Base-by-base conservation (phyloP, 2,329 filamentous ascomycete genomes). In the Camptophora hylomeconis region DNA sequence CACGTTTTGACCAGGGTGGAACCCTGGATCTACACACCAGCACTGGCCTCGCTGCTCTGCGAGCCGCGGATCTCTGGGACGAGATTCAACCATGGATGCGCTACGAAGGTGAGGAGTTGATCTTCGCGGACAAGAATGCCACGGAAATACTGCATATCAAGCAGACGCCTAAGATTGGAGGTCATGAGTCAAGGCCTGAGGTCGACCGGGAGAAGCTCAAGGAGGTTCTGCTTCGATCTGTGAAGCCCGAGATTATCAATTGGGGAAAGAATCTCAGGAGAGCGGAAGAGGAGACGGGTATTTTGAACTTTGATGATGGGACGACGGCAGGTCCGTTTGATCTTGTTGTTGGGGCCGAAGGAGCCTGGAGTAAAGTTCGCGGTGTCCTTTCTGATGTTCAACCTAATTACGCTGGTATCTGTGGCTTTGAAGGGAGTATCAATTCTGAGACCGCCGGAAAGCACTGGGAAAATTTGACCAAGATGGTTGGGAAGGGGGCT, bases 311-410 rank as follows among this genome's bases (percentile, higher is more conserved):
- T 20, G 23, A 28, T 3, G 37, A 40, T 24, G 38, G 36, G 36
- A 44, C 20, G 38, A 43, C 7, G 24, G 37, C 47, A 17, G 29
- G 41, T 5, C 53, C 49, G 1, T 58, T 54, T 35, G 52, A 61
- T 37, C 42, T 63, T 7, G 44, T 61, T 15, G 51, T 63, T 14
- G 59, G 60, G 6, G 56, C 56, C 7, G 60, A 63, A 27, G 59
- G 58, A 7, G 56, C 56, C 4, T 62, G 52, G 49, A 36, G 31
- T 27, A 57, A 54, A 35, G 50, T 55, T 2, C 53, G 38, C 47
- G 53, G 43, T 26, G 43, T 41, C 45, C 35, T 58, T 32, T 56
- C 50, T 3, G 31, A 47, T 6, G 44, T 46, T 1, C 46, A 45
- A 17, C 56, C 55, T 1, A 11, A 36, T 7, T 57, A 56, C 32